Percentiles rank a stretch among this genome's conserved stretches.
These are phyloP conservation scores for Saitozyma sp. DNA, from an alignment of 768 basidiomycete species.

Conservation along the genomic window DNA sequence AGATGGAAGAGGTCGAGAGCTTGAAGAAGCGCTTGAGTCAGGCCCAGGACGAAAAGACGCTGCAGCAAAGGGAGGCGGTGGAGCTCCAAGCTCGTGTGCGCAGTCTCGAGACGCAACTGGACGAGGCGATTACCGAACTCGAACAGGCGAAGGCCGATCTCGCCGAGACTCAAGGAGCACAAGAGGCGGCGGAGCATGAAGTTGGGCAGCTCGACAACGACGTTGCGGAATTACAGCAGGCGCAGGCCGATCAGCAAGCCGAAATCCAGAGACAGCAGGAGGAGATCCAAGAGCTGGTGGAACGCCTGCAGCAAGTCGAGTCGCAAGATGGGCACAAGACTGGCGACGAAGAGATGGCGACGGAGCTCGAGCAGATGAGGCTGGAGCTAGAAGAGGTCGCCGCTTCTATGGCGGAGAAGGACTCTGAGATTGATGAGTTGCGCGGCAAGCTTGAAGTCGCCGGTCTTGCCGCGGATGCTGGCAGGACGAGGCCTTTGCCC, in stretches of 20 bases:
- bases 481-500: too few relatives aligned
- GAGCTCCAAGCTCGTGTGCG: neutral
- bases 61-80: conserved; percentile 6
- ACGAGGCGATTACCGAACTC: conserved; percentile 5
- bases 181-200: neutral
- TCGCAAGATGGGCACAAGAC: conserved; percentile 8
- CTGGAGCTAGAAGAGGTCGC: conserved; percentile 20
- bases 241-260: conserved; percentile 13
- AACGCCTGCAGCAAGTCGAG: conserved; percentile 17
- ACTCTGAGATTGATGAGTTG: conserved; percentile 31
- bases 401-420: conserved; percentile 20
- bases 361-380: conserved; percentile 13
- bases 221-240: conserved; percentile 5
- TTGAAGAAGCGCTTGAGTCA: neutral
- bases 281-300: conserved; percentile 22
- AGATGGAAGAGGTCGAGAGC: neutral
- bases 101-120: too few relatives aligned
- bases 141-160: conserved; percentile 1
- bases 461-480: neutral
- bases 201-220: conserved; percentile 3
- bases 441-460: conserved; percentile 24
- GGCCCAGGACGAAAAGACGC: conserved; percentile 1
- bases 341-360: neutral
- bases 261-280: conserved; percentile 22
- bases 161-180: neutral